Percentiles rank a stretch among this genome's conserved stretches.
These are phyloP conservation scores for Trichophyton benhamiae DNA, from an alignment of 2,329 filamentous ascomycete species.

Conservation along the genomic window DNA sequence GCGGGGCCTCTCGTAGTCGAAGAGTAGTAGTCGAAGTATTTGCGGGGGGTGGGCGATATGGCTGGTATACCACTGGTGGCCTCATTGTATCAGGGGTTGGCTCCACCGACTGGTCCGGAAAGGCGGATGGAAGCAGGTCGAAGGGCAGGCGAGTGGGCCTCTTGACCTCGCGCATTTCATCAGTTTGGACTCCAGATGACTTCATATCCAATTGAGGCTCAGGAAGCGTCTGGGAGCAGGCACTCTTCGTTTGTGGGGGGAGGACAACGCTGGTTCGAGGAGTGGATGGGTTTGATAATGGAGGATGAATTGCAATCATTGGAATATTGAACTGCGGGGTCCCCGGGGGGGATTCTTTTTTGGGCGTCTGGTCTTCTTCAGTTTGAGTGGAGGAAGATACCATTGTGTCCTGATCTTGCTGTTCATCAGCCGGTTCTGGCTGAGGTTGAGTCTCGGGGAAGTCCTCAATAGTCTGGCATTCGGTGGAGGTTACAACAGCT, in stretches of 20 bases:
- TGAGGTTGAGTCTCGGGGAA: not conserved
- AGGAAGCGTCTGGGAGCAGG: constrained; percentile 64
- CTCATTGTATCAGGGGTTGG: not conserved
- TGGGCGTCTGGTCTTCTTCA: constrained; percentile 12
- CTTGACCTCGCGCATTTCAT: constrained; percentile 75
- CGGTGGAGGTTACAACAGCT: constrained; percentile 30
- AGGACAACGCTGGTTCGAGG: constrained; percentile 63
- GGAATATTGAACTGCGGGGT: constrained; percentile 43
- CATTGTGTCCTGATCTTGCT: not conserved
- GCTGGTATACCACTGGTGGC: not conserved
- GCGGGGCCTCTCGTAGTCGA: constrained; percentile 17
- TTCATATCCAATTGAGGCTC: constrained; percentile 35
- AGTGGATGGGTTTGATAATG: constrained; percentile 68
- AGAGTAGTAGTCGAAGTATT: not conserved
- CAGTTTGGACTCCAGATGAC: constrained; percentile 64
- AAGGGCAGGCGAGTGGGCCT: constrained; percentile 61
- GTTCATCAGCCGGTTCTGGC: not conserved
- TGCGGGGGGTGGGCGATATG: not conserved
- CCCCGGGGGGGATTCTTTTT: not conserved
- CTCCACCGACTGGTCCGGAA: constrained; percentile 43
- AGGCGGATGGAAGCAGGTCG: constrained; percentile 66
- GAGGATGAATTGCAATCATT: constrained; percentile 83
- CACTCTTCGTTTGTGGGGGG: constrained; percentile 68
- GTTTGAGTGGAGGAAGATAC: constrained; percentile 23
- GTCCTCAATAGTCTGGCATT: constrained; percentile 32